Evolutionary conservation across 139 green algal genomes (phyloP), one percentile per base, ranked within the genome.

Genomic region (Chlamydomonas schloesseri): DNA sequence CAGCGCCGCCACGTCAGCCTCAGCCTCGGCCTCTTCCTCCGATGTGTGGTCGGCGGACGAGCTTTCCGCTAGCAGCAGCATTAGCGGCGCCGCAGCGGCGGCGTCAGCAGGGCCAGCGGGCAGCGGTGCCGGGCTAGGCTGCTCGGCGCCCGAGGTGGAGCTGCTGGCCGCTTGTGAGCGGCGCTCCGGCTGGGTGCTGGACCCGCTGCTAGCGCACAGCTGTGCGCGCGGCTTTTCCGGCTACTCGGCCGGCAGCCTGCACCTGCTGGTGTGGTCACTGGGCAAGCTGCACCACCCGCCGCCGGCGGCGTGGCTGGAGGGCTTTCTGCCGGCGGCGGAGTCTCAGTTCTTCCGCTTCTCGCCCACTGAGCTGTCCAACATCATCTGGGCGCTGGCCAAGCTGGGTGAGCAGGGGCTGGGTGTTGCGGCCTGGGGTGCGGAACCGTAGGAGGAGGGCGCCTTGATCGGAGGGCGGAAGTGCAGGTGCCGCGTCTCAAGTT

Each of bases 331-430:
- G 20, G 87, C 81, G n/a, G 81, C 81, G 23, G 86, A 91, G 86
- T 55, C 82, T 8, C 65, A 67, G 31, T 89, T 93, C 57, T 93
- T 93, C 83, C 78, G 86, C 70, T 88, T 93, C 82, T 65, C 86
- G 31, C 89, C 89, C 31, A 81, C 83, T 0, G 89, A 93, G 65
- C 88, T 93, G 70, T n/a, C 78, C 55, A 93, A 93, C 82, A 86
- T 91, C 55, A 83, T 93, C 29, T 93, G 89, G 89, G 89, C 89
- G 20, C 69, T 93, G 2, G 89, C 89, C 24, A 90, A 91, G 72
- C 86, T 93, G 20, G 89, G 88, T 91, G 64, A 83, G 87, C n/a
- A 17, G 29, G 42, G n/a, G n/a, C n/a, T n/a, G n/a, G n/a, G n/a
- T n/a, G n/a, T n/a, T n/a, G n/a, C n/a, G n/a, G n/a, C n/a, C n/a